Percentiles rank a stretch among this genome's conserved stretches.
phyloP scores from a whole-genome alignment of 139 green algal species.

The Nannochloris sp. region DNA sequence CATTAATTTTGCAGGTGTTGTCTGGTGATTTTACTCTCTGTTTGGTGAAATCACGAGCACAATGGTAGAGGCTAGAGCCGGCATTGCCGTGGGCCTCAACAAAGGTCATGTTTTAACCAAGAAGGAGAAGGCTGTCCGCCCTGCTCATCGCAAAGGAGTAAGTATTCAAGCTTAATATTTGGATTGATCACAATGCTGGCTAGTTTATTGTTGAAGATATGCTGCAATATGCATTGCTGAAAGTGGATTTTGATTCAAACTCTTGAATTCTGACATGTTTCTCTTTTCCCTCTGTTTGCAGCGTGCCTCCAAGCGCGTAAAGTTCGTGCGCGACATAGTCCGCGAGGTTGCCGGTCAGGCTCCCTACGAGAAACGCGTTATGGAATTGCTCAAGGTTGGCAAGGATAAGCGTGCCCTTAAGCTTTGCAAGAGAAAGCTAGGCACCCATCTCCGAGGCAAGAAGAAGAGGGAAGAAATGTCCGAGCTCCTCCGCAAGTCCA shows the following conservation, averaged over 20 bases:
- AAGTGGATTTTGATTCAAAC: background rate
- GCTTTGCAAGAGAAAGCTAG: slow-evolving; percentile 93
- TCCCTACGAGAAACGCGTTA: slow-evolving; percentile 90
- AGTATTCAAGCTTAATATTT: slow-evolving; percentile 17
- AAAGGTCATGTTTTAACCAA: slow-evolving; percentile 83
- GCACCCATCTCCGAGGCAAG: slow-evolving; percentile 93
- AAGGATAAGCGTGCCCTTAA: slow-evolving; percentile 96
- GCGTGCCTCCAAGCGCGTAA: slow-evolving; percentile 72
- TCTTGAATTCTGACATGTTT: background rate
- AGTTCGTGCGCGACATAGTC: slow-evolving; percentile 83
- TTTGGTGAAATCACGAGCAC: too few species aligned
- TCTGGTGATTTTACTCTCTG: too few species aligned
- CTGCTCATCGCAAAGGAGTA: slow-evolving; percentile 74
- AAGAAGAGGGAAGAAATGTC: slow-evolving; percentile 91
- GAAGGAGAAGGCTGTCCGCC: slow-evolving; percentile 41
- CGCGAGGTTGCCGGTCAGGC: slow-evolving; percentile 87
- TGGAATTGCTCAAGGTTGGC: slow-evolving; percentile 91
- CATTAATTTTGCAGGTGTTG: too few species aligned
- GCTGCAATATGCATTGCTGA: background rate
- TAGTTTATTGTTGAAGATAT: background rate
- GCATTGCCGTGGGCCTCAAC: slow-evolving; percentile 80
- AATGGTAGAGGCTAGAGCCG: slow-evolving; percentile 43
- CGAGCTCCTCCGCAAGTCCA: slow-evolving; percentile 68
- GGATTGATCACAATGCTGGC: background rate
- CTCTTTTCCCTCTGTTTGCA: slow-evolving; percentile 42